phyloP scores from a whole-genome alignment of 1,139 yeast species.

The Magnusiomyces sp. region DNA sequence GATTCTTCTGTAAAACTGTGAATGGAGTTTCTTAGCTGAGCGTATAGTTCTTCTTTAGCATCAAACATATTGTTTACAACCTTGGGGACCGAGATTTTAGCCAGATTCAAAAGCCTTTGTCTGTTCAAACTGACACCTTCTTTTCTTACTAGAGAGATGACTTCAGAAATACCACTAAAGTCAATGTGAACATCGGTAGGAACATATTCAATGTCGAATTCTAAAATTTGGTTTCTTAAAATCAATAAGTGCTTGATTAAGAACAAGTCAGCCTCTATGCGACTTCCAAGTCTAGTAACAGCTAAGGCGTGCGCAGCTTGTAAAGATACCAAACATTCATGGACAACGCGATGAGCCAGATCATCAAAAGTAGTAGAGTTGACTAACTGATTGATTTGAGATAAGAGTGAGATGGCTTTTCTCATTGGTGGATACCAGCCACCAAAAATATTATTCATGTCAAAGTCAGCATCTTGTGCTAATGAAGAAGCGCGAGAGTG shows the following conservation, averaged over 20 bases:
- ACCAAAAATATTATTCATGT: constrained; percentile 34
- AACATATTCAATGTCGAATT: constrained; percentile 72
- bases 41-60: constrained; percentile 68
- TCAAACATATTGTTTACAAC: constrained; percentile 83
- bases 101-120: constrained; percentile 47
- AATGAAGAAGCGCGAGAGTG: constrained; percentile 6
- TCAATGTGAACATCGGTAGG: constrained; percentile 68
- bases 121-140: constrained; percentile 25
- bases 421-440: constrained; percentile 69
- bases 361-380: constrained; percentile 75
- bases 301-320: constrained; percentile 43
- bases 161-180: constrained; percentile 56
- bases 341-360: constrained; percentile 79
- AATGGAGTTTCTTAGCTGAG: constrained; percentile 62
- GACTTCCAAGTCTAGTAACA: constrained; percentile 35
- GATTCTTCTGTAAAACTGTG: constrained; percentile 49
- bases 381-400: constrained; percentile 72
- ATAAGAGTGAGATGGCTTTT: constrained; percentile 59
- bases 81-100: constrained; percentile 66
- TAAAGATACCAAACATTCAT: constrained; percentile 58
- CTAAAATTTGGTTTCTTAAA: constrained; percentile 60
- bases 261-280: constrained; percentile 53
- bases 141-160: constrained; percentile 40
- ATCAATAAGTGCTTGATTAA: constrained; percentile 64
- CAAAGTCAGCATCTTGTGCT: constrained; percentile 15